Base-by-base conservation (phyloP, 2,329 filamentous ascomycete genomes). In the Aspergillus alliaceus region DNA sequence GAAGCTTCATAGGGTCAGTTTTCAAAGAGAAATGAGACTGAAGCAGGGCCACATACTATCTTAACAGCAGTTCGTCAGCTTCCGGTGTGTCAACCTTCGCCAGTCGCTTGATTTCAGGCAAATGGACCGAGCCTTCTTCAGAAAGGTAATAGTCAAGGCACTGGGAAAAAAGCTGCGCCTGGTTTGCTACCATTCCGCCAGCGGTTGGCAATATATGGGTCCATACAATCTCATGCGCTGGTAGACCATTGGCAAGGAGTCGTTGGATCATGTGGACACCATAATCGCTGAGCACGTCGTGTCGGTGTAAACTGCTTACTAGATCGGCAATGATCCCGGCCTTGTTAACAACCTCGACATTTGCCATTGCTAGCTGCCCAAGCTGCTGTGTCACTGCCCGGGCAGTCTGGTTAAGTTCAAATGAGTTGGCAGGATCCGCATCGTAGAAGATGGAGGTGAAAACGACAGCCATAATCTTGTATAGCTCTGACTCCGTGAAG, bases 121-220 rank as follows among this genome's bases (percentile, higher is more conserved):
- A 76, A 67, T 84, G 76, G 34, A 74, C 62, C 3, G 73, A 69
- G 32, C 81, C 82, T 20, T 78, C 76, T n/a, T 75, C 70, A 4
- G 76, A 76, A 46, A 86, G 75, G 68, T 84, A 85, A 66, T 80
- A 84, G 64, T 86, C 84, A 49, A 86, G 67, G 25, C 78, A 82
- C 60, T 86, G 83, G 0, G 75, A 80, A 63, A 86, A 84, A 22
- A 85, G 77, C 57, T 85, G 82, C 7, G 80, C 82, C 64, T 86
- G 83, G 56, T 84, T 85, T 2, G 80, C 75, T 3, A 84, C 81
- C 72, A 82, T 81, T 35, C 81, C 81, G 25, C 80, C 82, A 1
- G 82, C 82, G 0, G 83, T 85, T 31, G 82, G 82, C 40, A 86
- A 75, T 53, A 86, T 80, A 54, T 85, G 80, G 39, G 80, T 80